Base-by-base conservation (phyloP, 345 rosid genomes). In the Salix suchowensis region DNA sequence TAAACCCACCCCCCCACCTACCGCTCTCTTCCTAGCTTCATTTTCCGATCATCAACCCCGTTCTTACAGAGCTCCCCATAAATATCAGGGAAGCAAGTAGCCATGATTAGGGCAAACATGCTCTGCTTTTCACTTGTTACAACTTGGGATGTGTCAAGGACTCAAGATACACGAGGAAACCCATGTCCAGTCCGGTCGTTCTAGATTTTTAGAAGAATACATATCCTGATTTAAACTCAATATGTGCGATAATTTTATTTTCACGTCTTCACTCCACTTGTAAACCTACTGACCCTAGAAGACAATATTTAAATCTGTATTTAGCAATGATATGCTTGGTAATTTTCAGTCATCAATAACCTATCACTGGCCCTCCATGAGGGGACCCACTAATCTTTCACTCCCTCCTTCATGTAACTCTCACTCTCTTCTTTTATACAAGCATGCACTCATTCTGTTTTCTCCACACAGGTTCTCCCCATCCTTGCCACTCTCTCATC, bases 341-440 rank as follows among this genome's bases (percentile, higher is more conserved):
- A 10, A 40, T 40, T 40, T 12, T 40, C 44, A 10, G 44, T 54
- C 28, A 23, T 26, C 19, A 21, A 26, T 15, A 7, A 3, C 32
- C 44, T 42, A 21, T 3, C 34, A 42, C 52, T 40, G 11, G 21
- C 68, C 37, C 44, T 64, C n/a, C 19, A 26, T 74, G 13, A 24
- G 16, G 81, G 89, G 87, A 58, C 86, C 88, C 87, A 79, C 78
- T 65, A 39, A 79, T 74, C 50, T 66, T 64, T 78, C 1, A 34
- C 37, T 34, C 37, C 37, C 37, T 34, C 37, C 6, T 34, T 34
- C 37, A 34, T 34, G 37, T 34, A 34, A 34, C 70, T 28, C 50
- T 19, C 32, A 11, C 80, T 61, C 82, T 66, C 67, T 85, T 84
- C 86, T 82, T 84, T 82, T 83, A 81, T 74, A 86, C 39, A 40